These are phyloP conservation scores for Leishmania martiniquensis DNA, from an alignment of 208 protist species.

Conservation along the genomic window DNA sequence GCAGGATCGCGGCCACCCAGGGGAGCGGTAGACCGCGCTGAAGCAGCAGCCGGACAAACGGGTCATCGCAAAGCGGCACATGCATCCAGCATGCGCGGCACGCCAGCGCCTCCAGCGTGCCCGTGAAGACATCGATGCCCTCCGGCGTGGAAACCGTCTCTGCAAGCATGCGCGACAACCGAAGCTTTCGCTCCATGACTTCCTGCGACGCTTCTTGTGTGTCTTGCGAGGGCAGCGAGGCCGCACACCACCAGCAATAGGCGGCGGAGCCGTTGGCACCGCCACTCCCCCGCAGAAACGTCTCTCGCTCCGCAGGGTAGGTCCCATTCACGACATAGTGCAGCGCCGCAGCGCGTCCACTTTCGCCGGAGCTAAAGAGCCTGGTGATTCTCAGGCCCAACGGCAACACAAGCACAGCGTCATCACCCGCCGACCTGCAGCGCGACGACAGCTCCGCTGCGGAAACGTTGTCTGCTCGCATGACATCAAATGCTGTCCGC, in stretches of 20 bases:
- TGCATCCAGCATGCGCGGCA: conserved; percentile 74
- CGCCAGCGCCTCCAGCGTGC: conserved; percentile 77
- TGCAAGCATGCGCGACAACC: background rate
- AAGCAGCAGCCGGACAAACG: conserved; percentile 53
- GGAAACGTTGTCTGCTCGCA: conserved; percentile 33
- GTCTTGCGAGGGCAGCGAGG: conserved; percentile 6
- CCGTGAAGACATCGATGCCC: conserved; percentile 51
- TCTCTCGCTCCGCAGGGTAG: conserved; percentile 55
- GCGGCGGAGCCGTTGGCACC: background rate
- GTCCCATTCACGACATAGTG: conserved; percentile 84
- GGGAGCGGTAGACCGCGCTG: conserved; percentile 33
- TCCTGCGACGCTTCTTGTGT: background rate
- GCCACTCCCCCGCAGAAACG: conserved; percentile 14
- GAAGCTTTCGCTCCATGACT: background rate
- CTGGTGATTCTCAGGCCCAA: conserved; percentile 23
- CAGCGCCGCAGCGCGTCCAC: background rate
- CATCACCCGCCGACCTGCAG: conserved; percentile 23
- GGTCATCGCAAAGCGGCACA: conserved; percentile 52
- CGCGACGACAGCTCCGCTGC: conserved; percentile 33
- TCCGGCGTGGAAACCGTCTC: conserved; percentile 23
- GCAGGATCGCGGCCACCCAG: conserved; percentile 49
- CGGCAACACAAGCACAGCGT: conserved; percentile 23
- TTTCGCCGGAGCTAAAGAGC: background rate
- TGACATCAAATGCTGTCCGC: conserved; percentile 58
- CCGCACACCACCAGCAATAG: conserved; percentile 32